A percentile compares a stretch with the other conserved stretches of the same genome.
phyloP scores from a whole-genome alignment of 768 basidiomycete genomes.

The Collybia sordida region DNA sequence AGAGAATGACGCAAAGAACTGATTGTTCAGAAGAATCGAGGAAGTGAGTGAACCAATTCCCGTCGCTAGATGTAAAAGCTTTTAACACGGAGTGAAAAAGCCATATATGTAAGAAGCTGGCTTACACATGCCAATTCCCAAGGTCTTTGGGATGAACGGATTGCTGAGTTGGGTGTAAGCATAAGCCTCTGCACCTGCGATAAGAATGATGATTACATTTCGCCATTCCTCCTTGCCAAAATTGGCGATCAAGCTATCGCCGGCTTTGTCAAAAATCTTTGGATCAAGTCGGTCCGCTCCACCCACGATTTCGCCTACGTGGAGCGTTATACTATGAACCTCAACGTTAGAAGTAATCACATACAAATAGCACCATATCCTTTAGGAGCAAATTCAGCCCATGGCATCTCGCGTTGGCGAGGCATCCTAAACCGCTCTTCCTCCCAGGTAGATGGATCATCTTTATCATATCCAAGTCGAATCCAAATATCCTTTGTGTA shows the following conservation, averaged over 20 bases:
- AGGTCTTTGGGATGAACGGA: conserved; percentile 1
- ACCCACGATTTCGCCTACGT: conserved; percentile 1
- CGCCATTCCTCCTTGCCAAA: conserved; percentile 1
- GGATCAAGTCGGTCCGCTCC: conserved; percentile 1
- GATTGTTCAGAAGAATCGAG: conserved; percentile 5
- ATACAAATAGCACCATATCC: conserved; percentile 1
- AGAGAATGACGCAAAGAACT: not conserved
- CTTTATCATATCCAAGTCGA: conserved; percentile 3
- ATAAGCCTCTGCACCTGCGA: not conserved
- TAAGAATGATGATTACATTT: not conserved
- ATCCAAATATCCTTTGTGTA: conserved; percentile 3
- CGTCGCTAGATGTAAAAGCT: not conserved
- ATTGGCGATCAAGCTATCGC: conserved; percentile 5
- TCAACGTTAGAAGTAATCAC: not conserved
- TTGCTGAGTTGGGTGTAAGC: not conserved
- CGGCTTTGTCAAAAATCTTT: conserved; percentile 4
- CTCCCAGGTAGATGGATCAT: conserved; percentile 1
- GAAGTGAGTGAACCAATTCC: conserved; percentile 6
- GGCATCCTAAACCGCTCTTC: conserved; percentile 4
- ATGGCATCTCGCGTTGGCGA: conserved; percentile 2
- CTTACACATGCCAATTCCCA: conserved; percentile 5
- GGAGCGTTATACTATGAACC: not conserved
- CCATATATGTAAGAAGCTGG: not conserved
- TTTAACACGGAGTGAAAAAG: not conserved
- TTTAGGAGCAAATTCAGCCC: conserved; percentile 1